A percentile compares a stretch with the other conserved stretches of the same genome.
Evolutionary conservation across 345 rosid genomes (phyloP).

Genomic region (Gossypium herbaceum): DNA sequence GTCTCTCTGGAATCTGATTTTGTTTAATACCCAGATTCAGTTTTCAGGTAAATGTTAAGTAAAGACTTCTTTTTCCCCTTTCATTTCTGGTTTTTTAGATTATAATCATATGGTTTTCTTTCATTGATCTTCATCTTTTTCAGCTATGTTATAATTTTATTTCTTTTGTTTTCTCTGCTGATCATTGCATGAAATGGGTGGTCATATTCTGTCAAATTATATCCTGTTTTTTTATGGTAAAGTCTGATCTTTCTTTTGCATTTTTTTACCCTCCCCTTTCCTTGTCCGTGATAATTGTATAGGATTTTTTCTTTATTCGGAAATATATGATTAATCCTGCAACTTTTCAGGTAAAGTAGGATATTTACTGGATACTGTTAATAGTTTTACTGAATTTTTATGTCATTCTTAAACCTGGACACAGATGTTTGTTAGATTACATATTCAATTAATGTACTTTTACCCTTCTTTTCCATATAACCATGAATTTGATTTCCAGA

Average conservation of each 20-base stretch:
- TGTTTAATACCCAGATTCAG: background rate
- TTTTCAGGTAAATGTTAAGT: constrained; percentile 7
- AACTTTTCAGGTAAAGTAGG: background rate
- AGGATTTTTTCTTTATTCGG: background rate
- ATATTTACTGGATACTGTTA: background rate
- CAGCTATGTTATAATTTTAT: background rate
- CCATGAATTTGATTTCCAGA: background rate
- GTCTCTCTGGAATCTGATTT: background rate
- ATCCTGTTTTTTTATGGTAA: constrained; percentile 4
- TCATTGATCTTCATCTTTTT: background rate
- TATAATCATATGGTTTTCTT: background rate
- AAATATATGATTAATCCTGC: background rate
- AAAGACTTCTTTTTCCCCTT: background rate
- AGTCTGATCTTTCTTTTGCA: background rate
- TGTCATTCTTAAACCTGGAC: background rate
- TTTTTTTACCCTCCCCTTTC: background rate
- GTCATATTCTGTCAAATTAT: background rate
- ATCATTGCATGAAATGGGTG: background rate
- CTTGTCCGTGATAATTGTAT: background rate
- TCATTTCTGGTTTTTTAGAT: background rate
- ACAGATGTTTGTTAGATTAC: background rate
- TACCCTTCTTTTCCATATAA: background rate
- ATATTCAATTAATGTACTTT: background rate
- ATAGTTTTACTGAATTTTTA: background rate
- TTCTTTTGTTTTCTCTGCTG: background rate